phyloP scores from a whole-genome alignment of 805 yeast genomes.

The Hermanozyma aechmeae region DNA sequence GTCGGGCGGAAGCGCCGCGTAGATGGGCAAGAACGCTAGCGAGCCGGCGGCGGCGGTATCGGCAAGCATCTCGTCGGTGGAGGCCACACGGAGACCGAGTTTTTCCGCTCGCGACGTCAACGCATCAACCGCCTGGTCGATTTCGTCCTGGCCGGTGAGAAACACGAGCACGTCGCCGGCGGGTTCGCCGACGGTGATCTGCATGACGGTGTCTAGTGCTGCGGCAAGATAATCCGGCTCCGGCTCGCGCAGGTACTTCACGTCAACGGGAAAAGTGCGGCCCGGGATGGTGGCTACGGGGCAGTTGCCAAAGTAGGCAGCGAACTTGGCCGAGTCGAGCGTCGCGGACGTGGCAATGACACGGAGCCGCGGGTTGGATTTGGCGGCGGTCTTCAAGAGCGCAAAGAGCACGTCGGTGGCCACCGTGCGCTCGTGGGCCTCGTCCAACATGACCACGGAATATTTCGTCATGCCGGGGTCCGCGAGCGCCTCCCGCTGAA shows the following conservation, averaged over 20 bases:
- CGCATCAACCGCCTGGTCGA: slow-evolving; percentile 79
- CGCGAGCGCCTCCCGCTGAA: slow-evolving; percentile 69
- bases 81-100: too few relatives aligned
- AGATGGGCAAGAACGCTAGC: slow-evolving; percentile 74
- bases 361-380: slow-evolving; percentile 60
- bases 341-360: slow-evolving; percentile 91
- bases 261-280: slow-evolving; percentile 83
- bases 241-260: slow-evolving; percentile 70
- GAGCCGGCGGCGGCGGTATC: slow-evolving; percentile 54
- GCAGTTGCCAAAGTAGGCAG: slow-evolving; percentile 67
- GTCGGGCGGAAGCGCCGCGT: slow-evolving; percentile 86
- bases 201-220: slow-evolving; percentile 74
- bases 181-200: slow-evolving; percentile 74
- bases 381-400: slow-evolving; percentile 64
- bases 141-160: slow-evolving; percentile 90
- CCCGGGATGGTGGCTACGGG: slow-evolving; percentile 86
- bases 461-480: slow-evolving; percentile 66
- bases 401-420: slow-evolving; percentile 92
- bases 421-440: slow-evolving; percentile 93
- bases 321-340: slow-evolving; percentile 78
- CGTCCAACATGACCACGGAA: slow-evolving; percentile 87
- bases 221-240: slow-evolving; percentile 82
- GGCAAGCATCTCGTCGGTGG: too few relatives aligned
- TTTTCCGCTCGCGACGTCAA: slow-evolving; percentile 53
- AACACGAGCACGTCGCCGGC: slow-evolving; percentile 77